Evolutionary conservation across 23 red algal species (phyloP).

Genomic region (Cyanidium caldarium): DNA sequence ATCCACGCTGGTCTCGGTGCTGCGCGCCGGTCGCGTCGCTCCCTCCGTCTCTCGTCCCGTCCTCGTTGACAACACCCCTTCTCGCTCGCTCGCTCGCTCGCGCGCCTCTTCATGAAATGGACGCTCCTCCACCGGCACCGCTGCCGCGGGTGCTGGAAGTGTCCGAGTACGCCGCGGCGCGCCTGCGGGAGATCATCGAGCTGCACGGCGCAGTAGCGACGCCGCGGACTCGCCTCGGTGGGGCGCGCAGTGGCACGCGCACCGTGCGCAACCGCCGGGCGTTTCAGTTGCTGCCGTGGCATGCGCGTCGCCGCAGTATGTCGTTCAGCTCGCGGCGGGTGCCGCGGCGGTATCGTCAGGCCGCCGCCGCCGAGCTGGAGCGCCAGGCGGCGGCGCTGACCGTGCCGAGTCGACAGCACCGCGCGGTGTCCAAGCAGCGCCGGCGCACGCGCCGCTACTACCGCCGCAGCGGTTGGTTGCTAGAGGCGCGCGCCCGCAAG

Average conservation of each 20-base stretch:
- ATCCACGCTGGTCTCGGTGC: too few relatives aligned
- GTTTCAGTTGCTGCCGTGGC: constrained; percentile 71
- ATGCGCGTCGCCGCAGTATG: constrained; percentile 75
- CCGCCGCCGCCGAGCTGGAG: constrained; percentile 21
- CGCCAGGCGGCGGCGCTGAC: constrained; percentile 1
- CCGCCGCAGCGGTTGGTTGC: constrained; percentile 27
- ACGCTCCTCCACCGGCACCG: too few relatives aligned
- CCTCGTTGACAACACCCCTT: too few relatives aligned
- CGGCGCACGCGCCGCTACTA: constrained; percentile 31
- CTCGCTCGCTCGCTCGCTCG: too few relatives aligned
- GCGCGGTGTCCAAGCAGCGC: constrained; percentile 1
- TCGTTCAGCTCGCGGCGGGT: constrained; percentile 44
- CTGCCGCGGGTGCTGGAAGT: constrained; percentile 29
- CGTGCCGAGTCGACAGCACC: too few relatives aligned
- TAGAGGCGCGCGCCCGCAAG: constrained; percentile 17
- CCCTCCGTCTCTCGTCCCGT: too few relatives aligned
- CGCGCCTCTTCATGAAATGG: too few relatives aligned
- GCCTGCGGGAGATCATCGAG: constrained; percentile 26
- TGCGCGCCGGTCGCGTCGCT: too few relatives aligned
- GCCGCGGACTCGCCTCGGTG: too few relatives aligned
- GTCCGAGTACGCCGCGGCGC: constrained; percentile 35
- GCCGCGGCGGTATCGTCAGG: constrained; percentile 27
- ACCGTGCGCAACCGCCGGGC: constrained; percentile 42
- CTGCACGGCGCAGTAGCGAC: constrained; percentile 22
- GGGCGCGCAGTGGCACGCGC: too few relatives aligned